phyloP scores from a whole-genome alignment of 2,329 filamentous ascomycete genomes.

The Ceratocystis huliohia region DNA sequence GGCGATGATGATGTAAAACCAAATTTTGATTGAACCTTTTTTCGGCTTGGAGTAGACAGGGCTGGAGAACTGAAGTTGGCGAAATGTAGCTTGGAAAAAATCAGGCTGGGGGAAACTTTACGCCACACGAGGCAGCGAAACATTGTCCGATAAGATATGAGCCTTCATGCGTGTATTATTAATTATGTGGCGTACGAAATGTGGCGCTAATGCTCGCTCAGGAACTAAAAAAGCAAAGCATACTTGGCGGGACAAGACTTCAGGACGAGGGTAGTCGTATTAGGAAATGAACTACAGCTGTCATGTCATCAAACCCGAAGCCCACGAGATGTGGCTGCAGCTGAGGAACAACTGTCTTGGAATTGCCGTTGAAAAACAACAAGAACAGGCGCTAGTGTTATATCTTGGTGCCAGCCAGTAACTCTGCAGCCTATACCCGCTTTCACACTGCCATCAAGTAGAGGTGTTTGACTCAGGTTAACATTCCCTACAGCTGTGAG shows the following conservation, averaged over 20 bases:
- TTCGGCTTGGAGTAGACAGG: not conserved
- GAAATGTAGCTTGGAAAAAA: constrained; percentile 4
- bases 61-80: not conserved
- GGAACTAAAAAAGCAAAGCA: not conserved
- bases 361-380: not conserved
- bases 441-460: no score
- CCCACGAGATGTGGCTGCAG: constrained; percentile 6
- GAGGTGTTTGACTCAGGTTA: no score
- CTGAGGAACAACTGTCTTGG: not conserved
- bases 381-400: not conserved
- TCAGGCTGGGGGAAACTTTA: constrained; percentile 10
- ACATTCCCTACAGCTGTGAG: no score
- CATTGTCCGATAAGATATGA: constrained; percentile 15
- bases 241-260: not conserved
- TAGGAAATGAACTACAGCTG: constrained; percentile 10
- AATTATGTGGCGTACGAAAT: not conserved
- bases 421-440: no score
- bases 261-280: not conserved
- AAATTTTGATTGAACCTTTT: constrained; percentile 15
- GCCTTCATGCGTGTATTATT: not conserved
- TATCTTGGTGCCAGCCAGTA: no score
- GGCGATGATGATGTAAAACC: not conserved
- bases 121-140: constrained; percentile 18
- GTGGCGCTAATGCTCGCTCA: not conserved
- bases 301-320: not conserved